Base-by-base conservation (phyloP, 352 stramenopile species). In the Phytophthora hybrid region DNA sequence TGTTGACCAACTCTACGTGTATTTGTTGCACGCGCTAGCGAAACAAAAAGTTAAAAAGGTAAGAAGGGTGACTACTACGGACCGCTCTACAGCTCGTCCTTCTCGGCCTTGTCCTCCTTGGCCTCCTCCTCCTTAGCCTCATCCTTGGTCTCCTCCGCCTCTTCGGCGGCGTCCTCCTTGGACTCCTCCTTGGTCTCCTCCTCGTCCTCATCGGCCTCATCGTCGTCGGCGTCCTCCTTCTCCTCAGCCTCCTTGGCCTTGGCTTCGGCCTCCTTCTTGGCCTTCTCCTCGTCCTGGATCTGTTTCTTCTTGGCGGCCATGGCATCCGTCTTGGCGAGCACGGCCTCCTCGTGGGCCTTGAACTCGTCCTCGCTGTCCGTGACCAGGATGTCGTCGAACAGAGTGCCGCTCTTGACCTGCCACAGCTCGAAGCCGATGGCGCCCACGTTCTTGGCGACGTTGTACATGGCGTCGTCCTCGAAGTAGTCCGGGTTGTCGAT, bases 341-440 rank as follows among this genome's bases (percentile, higher is more conserved):
- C 97, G 13, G 89, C 89, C 79, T 99, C 98, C 82, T 99, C 98
- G 76, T 90, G 93, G 62, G 96, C 92, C 76, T 98, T 98, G 87
- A 99, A 98, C 72, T 98, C 94, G 23, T 98, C 94, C 59, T 98
- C 83, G 74, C 92, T 97, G 85, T 99, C 98, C 11, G 97, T 99
- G 56, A 99, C 85, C 51, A 99, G 89, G 73, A 99, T 99, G 83
- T 99, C 97, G 81, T 99, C 98, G 77, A 99, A 99, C 53, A 99
- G 86, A 23, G 97, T 99, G 79, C 98, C 98, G 41, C 94, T 95
- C 81, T 98, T 99, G 23, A 99, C 98, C 87, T 98, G 87, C 98
- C 98, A 99, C 41, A 99, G 90, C 89, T 99, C 98, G 73, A 99
- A 99, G 64, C 98, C 98, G 71, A 99, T 92, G 71, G 98, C 94